Evolutionary conservation across 768 basidiomycete genomes (phyloP).

Genomic region (Leccinellum rugosiceps): DNA sequence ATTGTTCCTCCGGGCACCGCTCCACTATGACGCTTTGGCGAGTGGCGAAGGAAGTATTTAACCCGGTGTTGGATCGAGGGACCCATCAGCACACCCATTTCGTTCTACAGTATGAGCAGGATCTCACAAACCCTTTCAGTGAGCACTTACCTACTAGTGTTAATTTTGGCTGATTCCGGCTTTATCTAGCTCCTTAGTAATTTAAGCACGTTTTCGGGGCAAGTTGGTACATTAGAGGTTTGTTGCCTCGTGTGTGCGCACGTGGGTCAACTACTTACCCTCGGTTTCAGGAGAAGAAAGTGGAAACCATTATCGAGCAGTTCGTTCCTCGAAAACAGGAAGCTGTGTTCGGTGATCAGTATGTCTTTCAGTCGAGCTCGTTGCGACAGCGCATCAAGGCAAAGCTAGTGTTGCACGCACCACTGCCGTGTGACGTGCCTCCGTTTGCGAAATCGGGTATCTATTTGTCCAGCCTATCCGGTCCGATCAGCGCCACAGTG

Average conservation of each 20-base stretch:
- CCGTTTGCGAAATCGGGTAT: conserved; percentile 34
- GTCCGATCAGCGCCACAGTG: conserved; percentile 22
- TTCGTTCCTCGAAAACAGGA: conserved; percentile 30
- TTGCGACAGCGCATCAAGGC: conserved; percentile 24
- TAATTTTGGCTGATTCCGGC: neutral
- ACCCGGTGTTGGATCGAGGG: neutral
- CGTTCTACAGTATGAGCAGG: conserved; percentile 26
- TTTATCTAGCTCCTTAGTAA: conserved; percentile 25
- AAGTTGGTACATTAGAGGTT: conserved; percentile 16
- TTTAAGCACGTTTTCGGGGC: conserved; percentile 17
- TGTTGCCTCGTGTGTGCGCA: conserved; percentile 4
- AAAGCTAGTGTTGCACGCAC: conserved; percentile 26
- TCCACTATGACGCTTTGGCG: conserved; percentile 20
- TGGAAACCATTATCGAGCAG: conserved; percentile 21
- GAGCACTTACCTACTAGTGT: conserved; percentile 6
- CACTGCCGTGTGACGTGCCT: conserved; percentile 23
- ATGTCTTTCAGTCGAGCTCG: conserved; percentile 24
- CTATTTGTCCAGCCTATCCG: conserved; percentile 28
- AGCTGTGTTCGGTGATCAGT: conserved; percentile 31
- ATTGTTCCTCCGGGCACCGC: conserved; percentile 19
- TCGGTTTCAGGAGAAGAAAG: conserved; percentile 18
- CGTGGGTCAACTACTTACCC: conserved; percentile 1
- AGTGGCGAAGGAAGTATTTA: conserved; percentile 30
- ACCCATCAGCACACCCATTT: neutral
- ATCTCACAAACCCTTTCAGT: conserved; percentile 31